Conservation (phyloP, 371 early-diverging fungal species). For the Thermomucor indicae-seudaticae region DNA sequence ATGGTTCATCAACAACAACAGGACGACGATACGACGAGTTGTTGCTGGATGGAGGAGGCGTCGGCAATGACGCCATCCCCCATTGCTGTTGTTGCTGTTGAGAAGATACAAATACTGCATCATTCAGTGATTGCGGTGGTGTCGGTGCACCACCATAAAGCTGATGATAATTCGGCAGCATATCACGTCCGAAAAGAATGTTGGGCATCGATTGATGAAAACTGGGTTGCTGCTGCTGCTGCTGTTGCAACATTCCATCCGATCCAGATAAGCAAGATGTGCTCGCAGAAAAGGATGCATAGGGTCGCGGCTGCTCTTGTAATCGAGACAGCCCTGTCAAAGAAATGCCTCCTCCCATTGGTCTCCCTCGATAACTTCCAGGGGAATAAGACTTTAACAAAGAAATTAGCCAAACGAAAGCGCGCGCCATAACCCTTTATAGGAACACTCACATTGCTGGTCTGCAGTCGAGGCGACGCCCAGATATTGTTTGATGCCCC, state of each 20-base stretch:
- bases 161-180: neutral
- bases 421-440: too few species aligned
- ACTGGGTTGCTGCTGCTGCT: neutral
- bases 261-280: too few species aligned
- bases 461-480: constrained; percentile 10
- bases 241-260: too few species aligned
- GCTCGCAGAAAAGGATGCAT: constrained; percentile 12
- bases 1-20: too few species aligned
- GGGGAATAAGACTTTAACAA: constrained; percentile 5
- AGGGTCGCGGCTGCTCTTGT: constrained; percentile 4
- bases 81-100: too few species aligned
- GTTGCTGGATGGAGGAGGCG: too few species aligned
- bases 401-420: neutral
- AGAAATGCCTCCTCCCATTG: too few species aligned
- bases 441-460: constrained; percentile 7
- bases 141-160: neutral
- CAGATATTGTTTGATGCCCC: constrained; percentile 12
- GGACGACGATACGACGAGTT: too few species aligned
- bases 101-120: neutral
- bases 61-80: too few species aligned
- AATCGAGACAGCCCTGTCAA: neutral
- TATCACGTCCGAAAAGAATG: constrained; percentile 3
- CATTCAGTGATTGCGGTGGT: neutral
- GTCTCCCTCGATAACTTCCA: constrained; percentile 7
- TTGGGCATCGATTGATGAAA: constrained; percentile 11